A percentile compares a stretch with the other conserved stretches of the same genome.
Conservation (phyloP, 768 basidiomycete genomes). For the Cyclocybe cylindracea region DNA sequence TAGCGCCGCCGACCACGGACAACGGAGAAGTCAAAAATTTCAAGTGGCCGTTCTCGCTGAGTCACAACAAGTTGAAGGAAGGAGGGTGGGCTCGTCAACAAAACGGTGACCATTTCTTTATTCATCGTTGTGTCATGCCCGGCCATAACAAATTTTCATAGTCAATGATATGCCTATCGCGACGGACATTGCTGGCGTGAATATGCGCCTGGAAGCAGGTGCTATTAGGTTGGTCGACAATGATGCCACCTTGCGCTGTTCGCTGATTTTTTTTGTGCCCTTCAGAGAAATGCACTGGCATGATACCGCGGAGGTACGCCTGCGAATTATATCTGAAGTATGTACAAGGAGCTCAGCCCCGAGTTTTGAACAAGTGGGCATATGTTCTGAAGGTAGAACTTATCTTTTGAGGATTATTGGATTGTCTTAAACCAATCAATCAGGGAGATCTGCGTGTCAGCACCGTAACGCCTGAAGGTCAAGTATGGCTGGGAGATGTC, state of each 20-base stretch:
- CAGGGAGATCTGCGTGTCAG: slow-evolving; percentile 49
- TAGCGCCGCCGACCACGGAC: slow-evolving; percentile 68
- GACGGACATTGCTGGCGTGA: slow-evolving; percentile 45
- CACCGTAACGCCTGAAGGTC: slow-evolving; percentile 52
- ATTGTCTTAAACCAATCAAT: background rate
- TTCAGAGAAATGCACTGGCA: slow-evolving; percentile 60
- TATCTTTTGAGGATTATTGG: background rate
- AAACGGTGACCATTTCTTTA: slow-evolving; percentile 41
- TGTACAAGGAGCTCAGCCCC: background rate
- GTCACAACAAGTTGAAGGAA: slow-evolving; percentile 57
- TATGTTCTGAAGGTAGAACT: slow-evolving; percentile 45
- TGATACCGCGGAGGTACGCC: slow-evolving; percentile 42
- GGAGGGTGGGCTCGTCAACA: slow-evolving; percentile 73
- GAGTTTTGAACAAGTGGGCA: slow-evolving; percentile 40
- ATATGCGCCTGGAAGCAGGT: slow-evolving; percentile 57
- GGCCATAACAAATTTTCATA: slow-evolving; percentile 16
- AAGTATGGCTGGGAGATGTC: slow-evolving; percentile 53
- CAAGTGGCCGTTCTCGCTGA: slow-evolving; percentile 67
- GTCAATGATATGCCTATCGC: slow-evolving; percentile 51
- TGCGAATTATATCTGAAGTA: background rate
- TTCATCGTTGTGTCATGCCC: background rate
- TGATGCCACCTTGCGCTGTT: background rate
- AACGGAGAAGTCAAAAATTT: slow-evolving; percentile 50
- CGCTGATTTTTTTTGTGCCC: background rate
- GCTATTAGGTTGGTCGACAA: slow-evolving; percentile 41